phyloP scores from a whole-genome alignment of 23 red algal species.

The Gracilaria gracilis region DNA sequence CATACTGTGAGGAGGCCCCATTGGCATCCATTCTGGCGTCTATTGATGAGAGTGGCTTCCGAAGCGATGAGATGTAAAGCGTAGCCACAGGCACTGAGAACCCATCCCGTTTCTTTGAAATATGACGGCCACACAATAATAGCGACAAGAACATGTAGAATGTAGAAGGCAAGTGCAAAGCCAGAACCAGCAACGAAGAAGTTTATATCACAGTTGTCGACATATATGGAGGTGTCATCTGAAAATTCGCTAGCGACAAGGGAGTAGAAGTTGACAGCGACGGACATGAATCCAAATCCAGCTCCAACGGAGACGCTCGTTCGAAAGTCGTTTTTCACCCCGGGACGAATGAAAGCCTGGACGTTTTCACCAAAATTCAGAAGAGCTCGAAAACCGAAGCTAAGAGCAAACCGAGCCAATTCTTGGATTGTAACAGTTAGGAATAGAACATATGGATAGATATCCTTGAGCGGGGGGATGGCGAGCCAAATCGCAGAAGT shows the following conservation, averaged over 20 bases:
- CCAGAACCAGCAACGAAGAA: constrained; percentile 67
- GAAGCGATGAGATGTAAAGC: constrained; percentile 60
- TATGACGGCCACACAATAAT: constrained; percentile 74
- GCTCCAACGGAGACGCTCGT: constrained; percentile 73
- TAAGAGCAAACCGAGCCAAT: constrained; percentile 47
- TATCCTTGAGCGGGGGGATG: constrained; percentile 61
- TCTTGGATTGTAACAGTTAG: constrained; percentile 73
- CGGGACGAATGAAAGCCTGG: constrained; percentile 72
- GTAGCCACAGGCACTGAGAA: neutral
- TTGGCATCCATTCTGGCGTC: constrained; percentile 44
- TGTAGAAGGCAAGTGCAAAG: constrained; percentile 69
- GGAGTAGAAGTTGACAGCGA: constrained; percentile 67
- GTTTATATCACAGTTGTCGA: constrained; percentile 71
- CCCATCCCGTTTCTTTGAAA: neutral
- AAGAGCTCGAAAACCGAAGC: constrained; percentile 49
- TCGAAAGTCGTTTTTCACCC: constrained; percentile 49
- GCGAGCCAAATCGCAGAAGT: constrained; percentile 62
- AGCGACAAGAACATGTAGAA: constrained; percentile 66
- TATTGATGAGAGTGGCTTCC: constrained; percentile 65
- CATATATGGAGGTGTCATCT: constrained; percentile 81
- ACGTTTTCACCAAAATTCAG: constrained; percentile 38
- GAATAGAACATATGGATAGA: constrained; percentile 61
- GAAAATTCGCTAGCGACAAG: constrained; percentile 52
- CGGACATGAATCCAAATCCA: constrained; percentile 77
- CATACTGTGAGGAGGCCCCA: constrained; percentile 48